These are phyloP conservation scores for Brachypodium distachyon DNA, from an alignment of 202 grass and related monocot genomes.

Conservation along the genomic window DNA sequence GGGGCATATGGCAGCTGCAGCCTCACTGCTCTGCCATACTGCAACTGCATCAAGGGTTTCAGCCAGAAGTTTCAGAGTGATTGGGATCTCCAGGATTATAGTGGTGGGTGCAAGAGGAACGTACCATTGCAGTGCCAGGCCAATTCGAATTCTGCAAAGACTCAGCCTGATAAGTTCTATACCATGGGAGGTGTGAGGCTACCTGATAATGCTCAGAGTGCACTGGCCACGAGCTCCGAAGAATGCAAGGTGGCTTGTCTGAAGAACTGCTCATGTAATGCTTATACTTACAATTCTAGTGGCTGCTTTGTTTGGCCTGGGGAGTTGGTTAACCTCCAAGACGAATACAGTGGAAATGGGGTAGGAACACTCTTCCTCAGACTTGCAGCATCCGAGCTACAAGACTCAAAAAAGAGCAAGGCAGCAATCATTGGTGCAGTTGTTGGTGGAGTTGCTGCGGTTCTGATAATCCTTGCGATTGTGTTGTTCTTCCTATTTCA, in stretches of 20 bases:
- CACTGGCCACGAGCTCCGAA: constrained; percentile 3
- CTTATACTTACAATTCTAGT: constrained; percentile 28
- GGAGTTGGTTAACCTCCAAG: constrained; percentile 53
- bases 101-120: constrained; percentile 44
- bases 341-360: constrained; percentile 33
- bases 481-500: constrained; percentile 23
- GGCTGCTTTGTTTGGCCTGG: constrained; percentile 57
- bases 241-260: constrained; percentile 47
- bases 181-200: constrained; percentile 23
- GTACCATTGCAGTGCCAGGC: constrained; percentile 39
- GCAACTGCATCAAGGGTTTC: constrained; percentile 54
- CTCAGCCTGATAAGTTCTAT: constrained; percentile 38
- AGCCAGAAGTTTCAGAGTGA: constrained; percentile 25
- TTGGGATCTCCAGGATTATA: constrained; percentile 42
- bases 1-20: constrained; percentile 58
- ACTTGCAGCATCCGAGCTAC: constrained; percentile 51
- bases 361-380: constrained; percentile 46
- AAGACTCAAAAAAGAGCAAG: constrained; percentile 29
- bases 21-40: constrained; percentile 19
- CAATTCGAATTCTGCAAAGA: constrained; percentile 6
- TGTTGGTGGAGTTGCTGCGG: constrained; percentile 25
- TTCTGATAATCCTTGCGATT: constrained; percentile 19
- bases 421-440: constrained; percentile 14
- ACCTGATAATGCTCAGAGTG: constrained; percentile 34
- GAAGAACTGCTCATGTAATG: constrained; percentile 50